These are phyloP conservation scores for Camptophora hylomeconis DNA, from an alignment of 2,329 filamentous ascomycete species.

Conservation along the genomic window DNA sequence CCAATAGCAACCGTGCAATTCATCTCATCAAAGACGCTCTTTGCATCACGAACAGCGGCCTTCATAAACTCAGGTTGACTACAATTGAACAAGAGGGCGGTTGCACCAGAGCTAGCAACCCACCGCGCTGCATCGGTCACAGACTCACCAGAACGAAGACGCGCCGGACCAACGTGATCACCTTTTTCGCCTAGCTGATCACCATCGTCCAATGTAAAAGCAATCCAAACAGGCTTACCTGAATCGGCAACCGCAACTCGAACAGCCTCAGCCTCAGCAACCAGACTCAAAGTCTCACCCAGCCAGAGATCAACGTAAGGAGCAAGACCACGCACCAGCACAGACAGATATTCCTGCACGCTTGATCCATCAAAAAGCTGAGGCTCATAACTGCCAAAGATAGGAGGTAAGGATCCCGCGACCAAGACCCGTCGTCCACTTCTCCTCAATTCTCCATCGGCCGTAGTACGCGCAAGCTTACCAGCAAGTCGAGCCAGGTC, in stretches of 20 bases:
- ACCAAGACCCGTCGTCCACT: neutral
- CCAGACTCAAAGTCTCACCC: constrained; percentile 1
- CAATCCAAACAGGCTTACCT: neutral
- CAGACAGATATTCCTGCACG: neutral
- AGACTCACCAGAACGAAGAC: no score
- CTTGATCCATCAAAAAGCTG: neutral
- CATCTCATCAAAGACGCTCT: neutral
- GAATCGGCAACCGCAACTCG: neutral
- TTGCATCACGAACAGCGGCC: neutral
- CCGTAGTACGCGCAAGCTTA: neutral
- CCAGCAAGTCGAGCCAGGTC: neutral
- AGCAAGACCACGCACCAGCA: neutral
- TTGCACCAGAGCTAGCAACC: no score
- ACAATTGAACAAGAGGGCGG: neutral
- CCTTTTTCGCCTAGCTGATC: neutral
- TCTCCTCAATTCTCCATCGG: neutral
- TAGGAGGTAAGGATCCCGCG: neutral
- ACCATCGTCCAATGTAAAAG: neutral
- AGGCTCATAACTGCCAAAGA: neutral
- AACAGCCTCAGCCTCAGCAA: neutral
- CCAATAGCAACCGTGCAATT: no score
- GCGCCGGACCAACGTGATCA: neutral
- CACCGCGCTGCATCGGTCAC: no score
- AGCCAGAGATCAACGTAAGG: neutral
- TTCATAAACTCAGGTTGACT: neutral